Conservation (phyloP, 805 yeast genomes). For the Sugiyamaella marilandica region DNA sequence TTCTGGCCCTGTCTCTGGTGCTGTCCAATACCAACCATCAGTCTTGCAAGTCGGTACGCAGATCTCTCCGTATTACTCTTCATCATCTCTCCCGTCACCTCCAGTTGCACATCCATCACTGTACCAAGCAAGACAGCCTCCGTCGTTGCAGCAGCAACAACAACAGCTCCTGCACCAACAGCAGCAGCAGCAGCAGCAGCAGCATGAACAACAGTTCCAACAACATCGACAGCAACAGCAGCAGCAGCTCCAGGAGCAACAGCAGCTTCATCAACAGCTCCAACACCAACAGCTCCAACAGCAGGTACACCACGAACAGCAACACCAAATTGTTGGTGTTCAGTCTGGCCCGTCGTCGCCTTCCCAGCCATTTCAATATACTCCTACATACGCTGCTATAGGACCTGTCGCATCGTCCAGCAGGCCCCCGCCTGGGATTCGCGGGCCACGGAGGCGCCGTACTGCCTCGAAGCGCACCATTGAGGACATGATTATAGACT, state of each 20-base stretch:
- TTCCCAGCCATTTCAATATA: constrained; percentile 17
- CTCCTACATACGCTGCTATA: constrained; percentile 19
- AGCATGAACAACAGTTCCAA: background rate
- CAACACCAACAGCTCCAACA: constrained; percentile 3
- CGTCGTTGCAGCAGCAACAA: background rate
- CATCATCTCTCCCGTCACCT: background rate
- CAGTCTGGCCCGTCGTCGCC: background rate
- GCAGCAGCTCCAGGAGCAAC: too few relatives aligned
- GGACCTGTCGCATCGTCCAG: constrained; percentile 11
- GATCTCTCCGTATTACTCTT: background rate
- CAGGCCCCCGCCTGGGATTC: constrained; percentile 7
- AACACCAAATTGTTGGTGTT: background rate
- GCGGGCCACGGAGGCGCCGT: constrained; percentile 18
- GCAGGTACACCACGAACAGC: constrained; percentile 3
- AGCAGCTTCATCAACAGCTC: too few relatives aligned
- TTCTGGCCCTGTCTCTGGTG: too few relatives aligned
- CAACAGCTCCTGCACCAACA: too few relatives aligned
- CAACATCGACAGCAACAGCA: background rate
- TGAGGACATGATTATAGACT: constrained; percentile 23
- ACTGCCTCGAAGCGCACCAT: constrained; percentile 25
- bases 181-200: background rate
- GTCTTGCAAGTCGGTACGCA: too few relatives aligned
- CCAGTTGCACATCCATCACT: background rate
- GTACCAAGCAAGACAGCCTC: background rate
- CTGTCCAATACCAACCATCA: too few relatives aligned